Evolutionary conservation across 306 rosid species (phyloP).

Genomic region (Arachis stenosperma): DNA sequence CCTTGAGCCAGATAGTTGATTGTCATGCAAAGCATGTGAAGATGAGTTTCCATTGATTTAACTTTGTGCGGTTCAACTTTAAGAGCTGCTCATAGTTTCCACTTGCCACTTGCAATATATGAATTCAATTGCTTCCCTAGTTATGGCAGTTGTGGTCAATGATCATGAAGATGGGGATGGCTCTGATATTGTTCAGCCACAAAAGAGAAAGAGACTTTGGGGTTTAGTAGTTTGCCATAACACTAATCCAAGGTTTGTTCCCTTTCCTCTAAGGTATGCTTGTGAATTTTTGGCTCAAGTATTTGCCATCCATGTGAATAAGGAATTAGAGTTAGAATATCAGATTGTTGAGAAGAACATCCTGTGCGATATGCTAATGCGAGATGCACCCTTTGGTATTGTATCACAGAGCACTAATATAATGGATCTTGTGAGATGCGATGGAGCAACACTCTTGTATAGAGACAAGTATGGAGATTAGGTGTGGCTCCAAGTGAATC

Average conservation of each 20-base stretch:
- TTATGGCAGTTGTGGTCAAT: constrained; percentile 80
- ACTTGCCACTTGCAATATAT: constrained; percentile 75
- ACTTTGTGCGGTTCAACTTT: constrained; percentile 82
- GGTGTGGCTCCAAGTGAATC: constrained; percentile 75
- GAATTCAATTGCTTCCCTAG: constrained; percentile 80
- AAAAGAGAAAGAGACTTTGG: constrained; percentile 77
- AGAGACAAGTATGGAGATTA: constrained; percentile 64
- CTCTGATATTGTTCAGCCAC: constrained; percentile 60
- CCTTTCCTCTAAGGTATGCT: constrained; percentile 90
- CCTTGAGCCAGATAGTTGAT: constrained; percentile 81
- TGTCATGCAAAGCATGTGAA: constrained; percentile 70
- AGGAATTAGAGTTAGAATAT: constrained; percentile 68
- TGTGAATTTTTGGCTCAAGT: constrained; percentile 89
- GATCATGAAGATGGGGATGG: constrained; percentile 61
- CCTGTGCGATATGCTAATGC: constrained; percentile 78
- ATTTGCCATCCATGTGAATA: constrained; percentile 82
- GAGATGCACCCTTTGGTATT: constrained; percentile 78
- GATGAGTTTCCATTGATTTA: constrained; percentile 62
- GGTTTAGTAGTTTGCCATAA: constrained; percentile 89
- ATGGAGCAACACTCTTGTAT: constrained; percentile 76
- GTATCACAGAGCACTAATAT: constrained; percentile 75
- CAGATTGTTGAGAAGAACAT: constrained; percentile 76
- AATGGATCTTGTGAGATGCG: constrained; percentile 85
- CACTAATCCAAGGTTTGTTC: constrained; percentile 74
- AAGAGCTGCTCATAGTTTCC: constrained; percentile 85